Percentiles rank a stretch among this genome's conserved stretches.
Evolutionary conservation across 371 early-diverging fungal species (phyloP).

Genomic region (Apophysomyces variabilis): DNA sequence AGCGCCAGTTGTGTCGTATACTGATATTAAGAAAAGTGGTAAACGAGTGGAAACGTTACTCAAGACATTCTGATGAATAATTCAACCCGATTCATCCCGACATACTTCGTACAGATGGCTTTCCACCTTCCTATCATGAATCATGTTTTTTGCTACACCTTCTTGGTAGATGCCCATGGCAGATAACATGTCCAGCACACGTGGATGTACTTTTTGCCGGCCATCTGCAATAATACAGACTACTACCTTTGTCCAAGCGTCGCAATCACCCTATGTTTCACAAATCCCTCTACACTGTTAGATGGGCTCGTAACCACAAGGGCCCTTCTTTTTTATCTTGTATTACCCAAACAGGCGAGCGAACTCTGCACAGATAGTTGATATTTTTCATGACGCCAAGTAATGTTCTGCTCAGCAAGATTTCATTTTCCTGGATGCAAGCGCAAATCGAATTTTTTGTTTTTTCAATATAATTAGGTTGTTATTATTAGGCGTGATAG

Average conservation of each 20-base stretch:
- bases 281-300: no score
- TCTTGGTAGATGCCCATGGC: conserved; percentile 92
- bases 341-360: conserved; percentile 61
- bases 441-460: no score
- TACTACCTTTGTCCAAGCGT: conserved; percentile 91
- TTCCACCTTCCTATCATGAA: conserved; percentile 60
- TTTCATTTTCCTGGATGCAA: conserved; percentile 74
- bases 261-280: conserved; percentile 13
- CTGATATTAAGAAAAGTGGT: conserved; percentile 16
- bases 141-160: conserved; percentile 76
- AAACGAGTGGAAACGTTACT: neutral
- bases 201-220: conserved; percentile 72
- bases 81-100: neutral
- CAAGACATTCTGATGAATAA: no score
- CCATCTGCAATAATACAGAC: conserved; percentile 89
- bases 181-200: conserved; percentile 81
- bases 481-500: neutral
- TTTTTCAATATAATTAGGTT: no score
- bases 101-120: conserved; percentile 85
- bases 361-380: conserved; percentile 75
- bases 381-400: conserved; percentile 89
- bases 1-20: conserved; percentile 88
- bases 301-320: no score
- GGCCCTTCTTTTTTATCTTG: neutral
- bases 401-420: conserved; percentile 85